These are phyloP conservation scores for Paraphoma chrysanthemicola DNA, from an alignment of 2,329 filamentous ascomycete genomes.

Conservation along the genomic window DNA sequence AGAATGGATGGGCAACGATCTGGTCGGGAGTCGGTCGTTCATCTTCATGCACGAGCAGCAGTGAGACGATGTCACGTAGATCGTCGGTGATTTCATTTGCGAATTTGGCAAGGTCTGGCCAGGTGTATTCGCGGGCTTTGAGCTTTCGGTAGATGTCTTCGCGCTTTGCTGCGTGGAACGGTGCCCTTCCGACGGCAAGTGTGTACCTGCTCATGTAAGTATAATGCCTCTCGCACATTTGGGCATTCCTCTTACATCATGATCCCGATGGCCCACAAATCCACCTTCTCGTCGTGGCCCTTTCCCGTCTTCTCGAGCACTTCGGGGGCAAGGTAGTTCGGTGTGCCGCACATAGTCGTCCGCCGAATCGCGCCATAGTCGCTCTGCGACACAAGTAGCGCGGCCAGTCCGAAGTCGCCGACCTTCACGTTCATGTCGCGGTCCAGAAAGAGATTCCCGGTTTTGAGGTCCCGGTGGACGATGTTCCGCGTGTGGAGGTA, in stretches of 20 bases:
- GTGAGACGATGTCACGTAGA: constrained; percentile 78
- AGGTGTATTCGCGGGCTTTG: constrained; percentile 77
- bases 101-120: constrained; percentile 72
- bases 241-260: constrained; percentile 73
- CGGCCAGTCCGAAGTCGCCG: constrained; percentile 94
- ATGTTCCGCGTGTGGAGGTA: constrained; percentile 97
- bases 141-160: constrained; percentile 80
- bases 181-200: constrained; percentile 94
- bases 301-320: constrained; percentile 93
- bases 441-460: constrained; percentile 97
- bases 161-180: constrained; percentile 90
- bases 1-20: constrained; percentile 82
- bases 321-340: constrained; percentile 97
- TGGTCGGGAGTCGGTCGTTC: constrained; percentile 76
- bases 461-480: constrained; percentile 96
- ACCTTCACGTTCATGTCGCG: constrained; percentile 97
- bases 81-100: constrained; percentile 76
- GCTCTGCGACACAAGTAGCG: constrained; percentile 86
- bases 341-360: constrained; percentile 94
- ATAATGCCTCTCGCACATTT: constrained; percentile 7
- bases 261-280: constrained; percentile 97
- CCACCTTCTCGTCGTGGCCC: constrained; percentile 96
- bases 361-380: constrained; percentile 82
- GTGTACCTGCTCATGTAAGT: constrained; percentile 71
- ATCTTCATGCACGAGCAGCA: constrained; percentile 77